Base-by-base conservation (phyloP, 805 yeast genomes). In the Kurtzmaniella cleridarum region DNA sequence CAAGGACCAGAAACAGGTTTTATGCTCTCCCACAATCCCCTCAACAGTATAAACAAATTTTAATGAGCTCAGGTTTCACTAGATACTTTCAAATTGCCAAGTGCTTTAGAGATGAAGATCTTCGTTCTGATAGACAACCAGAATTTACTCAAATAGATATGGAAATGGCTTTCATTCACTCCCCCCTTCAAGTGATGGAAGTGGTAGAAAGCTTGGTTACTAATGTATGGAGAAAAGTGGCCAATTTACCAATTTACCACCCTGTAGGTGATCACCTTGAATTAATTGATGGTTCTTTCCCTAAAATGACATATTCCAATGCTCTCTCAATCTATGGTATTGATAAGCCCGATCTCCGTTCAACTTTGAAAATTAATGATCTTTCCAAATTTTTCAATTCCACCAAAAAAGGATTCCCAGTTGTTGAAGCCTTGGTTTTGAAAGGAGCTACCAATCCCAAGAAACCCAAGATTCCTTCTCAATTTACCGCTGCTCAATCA, bases 21-120 rank as follows among this genome's bases (percentile, higher is more conserved):
- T 93, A 91, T 57, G 97, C 98, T 0, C 68, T 93, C 23, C 97
- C 98, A 0, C 99, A 93, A 59, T 87, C 96, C 12, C 99, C 98
- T 0, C 99, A 93, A 57, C 98, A 93, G 56, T 93, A 91, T 56
- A 93, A 93, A 55, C 98, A 93, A 60, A 67, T 93, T 30, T 66
- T 93, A 27, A 93, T 93, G 89, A 95, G 97, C 1, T 82, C 95
- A 30, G 98, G 98, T 1, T 78, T 93, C 30, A 73, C 83, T 37
- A 72, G 78, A 35, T 93, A 93, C 60, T 93, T 78, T 60, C 98
- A 93, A 62, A 68, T 93, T 30, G 98, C 98, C 3, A 81, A 78
- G 53, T 93, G 99, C 58, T 93, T 93, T 58, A 73, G 99, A 47
- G 98, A 93, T 58, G 99, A 93, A 59, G 98, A 93, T 62, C 71